These are phyloP conservation scores for Nannochloropsis salina DNA, from an alignment of 108 stramenopile genomes.

Conservation along the genomic window DNA sequence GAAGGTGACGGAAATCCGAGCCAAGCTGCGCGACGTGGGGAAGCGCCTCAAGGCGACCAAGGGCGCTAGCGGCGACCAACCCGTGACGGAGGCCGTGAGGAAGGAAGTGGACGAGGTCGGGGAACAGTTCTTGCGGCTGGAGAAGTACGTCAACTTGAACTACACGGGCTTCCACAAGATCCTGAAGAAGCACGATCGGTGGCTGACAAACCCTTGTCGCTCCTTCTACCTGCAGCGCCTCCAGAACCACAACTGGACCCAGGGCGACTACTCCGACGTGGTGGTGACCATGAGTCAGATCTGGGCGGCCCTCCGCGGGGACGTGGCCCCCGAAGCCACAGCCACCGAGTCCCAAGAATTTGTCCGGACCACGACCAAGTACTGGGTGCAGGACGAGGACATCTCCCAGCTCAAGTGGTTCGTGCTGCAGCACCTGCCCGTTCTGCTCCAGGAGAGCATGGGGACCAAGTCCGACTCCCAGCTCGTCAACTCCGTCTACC, in stretches of 20 bases:
- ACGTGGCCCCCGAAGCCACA: constrained; percentile 68
- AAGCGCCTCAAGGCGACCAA: constrained; percentile 24
- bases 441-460: constrained; percentile 54
- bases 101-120: constrained; percentile 33
- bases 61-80: not conserved
- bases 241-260: constrained; percentile 92
- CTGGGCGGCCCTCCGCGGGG: constrained; percentile 67
- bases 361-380: constrained; percentile 82
- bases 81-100: constrained; percentile 14
- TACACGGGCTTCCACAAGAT: constrained; percentile 97
- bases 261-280: constrained; percentile 85
- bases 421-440: constrained; percentile 83
- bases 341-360: constrained; percentile 72
- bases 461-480: constrained; percentile 65
- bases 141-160: constrained; percentile 94
- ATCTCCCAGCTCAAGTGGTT: constrained; percentile 84
- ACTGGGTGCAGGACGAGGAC: constrained; percentile 94
- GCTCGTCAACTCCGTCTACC: constrained; percentile 84
- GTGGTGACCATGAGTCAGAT: constrained; percentile 77
- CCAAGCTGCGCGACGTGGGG: constrained; percentile 27
- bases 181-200: constrained; percentile 94
- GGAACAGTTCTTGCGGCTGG: constrained; percentile 61
- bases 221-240: constrained; percentile 81
- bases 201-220: constrained; percentile 77
- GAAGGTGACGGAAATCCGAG: constrained; percentile 49